Percentiles rank a stretch among this genome's conserved stretches.
Evolutionary conservation across 2,329 filamentous ascomycete genomes (phyloP).

Genomic region (Claviceps lovelessii): DNA sequence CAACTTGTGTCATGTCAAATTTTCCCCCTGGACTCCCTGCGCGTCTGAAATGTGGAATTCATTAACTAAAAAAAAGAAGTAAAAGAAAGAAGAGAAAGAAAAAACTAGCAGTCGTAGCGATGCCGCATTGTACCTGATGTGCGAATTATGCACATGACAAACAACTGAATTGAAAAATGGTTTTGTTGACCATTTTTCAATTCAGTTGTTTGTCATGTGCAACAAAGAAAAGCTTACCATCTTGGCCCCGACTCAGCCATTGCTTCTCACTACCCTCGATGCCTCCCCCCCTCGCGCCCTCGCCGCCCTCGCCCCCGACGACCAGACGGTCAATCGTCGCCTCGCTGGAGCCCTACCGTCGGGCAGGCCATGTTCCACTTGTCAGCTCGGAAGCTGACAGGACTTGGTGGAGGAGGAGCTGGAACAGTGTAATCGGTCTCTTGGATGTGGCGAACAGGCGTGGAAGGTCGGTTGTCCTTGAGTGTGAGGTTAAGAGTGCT

Average conservation of each 20-base stretch:
- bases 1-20: neutral
- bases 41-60: neutral
- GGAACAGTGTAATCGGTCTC: constrained; percentile 49
- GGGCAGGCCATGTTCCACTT: constrained; percentile 5
- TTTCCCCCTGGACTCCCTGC: neutral
- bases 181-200: too few species aligned
- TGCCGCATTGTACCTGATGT: neutral
- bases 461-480: constrained; percentile 25
- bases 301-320: neutral
- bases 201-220: neutral
- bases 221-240: neutral
- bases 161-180: too few species aligned
- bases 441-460: constrained; percentile 36
- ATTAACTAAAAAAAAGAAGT: neutral
- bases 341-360: neutral
- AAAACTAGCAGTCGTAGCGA: neutral
- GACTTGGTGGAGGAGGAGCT: constrained; percentile 50
- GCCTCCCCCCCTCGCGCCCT: neutral
- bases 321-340: neutral
- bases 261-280: neutral
- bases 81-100: neutral
- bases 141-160: neutral
- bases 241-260: neutral
- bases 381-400: constrained; percentile 45
- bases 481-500: constrained; percentile 37